Evolutionary conservation across 208 protist species (phyloP).

Genomic region (Willaertia magna): DNA sequence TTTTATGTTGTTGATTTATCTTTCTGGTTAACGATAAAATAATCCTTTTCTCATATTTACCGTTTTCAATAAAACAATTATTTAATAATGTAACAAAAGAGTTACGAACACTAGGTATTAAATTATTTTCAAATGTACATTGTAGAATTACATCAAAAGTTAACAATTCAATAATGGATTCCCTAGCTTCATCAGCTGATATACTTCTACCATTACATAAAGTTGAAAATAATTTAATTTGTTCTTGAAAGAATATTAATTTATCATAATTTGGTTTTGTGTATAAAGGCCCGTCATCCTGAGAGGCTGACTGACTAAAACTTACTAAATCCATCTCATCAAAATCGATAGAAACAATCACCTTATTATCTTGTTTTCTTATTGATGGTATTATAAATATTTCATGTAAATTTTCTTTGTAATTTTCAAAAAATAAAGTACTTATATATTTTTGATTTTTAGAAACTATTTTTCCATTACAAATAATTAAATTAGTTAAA

Average conservation of each 20-base stretch:
- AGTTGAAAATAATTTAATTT: neutral
- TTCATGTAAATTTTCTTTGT: neutral
- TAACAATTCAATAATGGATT: neutral
- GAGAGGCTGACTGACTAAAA: neutral
- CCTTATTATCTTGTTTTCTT: neutral
- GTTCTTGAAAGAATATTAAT: neutral
- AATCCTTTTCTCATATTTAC: neutral
- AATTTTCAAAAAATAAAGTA: neutral
- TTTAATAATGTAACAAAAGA: neutral
- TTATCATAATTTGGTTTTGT: neutral
- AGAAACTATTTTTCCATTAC: neutral
- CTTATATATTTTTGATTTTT: neutral
- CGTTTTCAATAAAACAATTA: neutral
- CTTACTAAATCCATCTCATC: neutral
- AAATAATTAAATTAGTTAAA: neutral
- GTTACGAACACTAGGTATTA: neutral
- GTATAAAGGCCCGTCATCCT: neutral
- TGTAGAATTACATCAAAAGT: neutral
- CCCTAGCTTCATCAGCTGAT: neutral
- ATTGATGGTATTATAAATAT: neutral
- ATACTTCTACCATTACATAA: neutral
- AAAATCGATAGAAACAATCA: neutral
- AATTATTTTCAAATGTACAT: neutral
- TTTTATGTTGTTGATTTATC: no score
- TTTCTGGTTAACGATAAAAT: neutral